phyloP scores from a whole-genome alignment of 768 basidiomycete genomes.

The Lactarius sanguifluus region DNA sequence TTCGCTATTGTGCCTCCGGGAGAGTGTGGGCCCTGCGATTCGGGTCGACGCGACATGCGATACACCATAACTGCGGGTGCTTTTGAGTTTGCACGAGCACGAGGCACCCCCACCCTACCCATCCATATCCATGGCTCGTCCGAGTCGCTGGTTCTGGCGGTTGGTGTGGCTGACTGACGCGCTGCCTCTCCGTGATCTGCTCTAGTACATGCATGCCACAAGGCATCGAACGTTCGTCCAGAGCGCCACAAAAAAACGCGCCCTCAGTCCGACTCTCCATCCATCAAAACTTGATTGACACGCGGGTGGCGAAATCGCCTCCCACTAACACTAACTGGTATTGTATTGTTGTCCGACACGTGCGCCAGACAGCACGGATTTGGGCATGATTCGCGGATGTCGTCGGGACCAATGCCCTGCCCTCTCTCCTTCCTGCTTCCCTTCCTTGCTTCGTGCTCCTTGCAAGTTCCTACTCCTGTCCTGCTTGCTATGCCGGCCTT shows the following conservation, averaged over 20 bases:
- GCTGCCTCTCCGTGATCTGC: background rate
- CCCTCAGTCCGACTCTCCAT: background rate
- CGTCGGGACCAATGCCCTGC: slow-evolving; percentile 6
- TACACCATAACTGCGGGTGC: background rate
- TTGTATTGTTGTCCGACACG: background rate
- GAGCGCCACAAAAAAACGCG: background rate
- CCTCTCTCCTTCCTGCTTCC: background rate
- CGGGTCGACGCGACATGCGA: background rate
- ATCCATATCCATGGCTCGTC: background rate
- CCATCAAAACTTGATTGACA: background rate
- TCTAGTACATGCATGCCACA: background rate
- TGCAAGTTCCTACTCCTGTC: background rate
- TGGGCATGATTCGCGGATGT: background rate
- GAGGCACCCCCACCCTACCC: background rate
- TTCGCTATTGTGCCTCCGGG: background rate
- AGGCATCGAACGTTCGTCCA: background rate
- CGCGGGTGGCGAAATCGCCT: background rate
- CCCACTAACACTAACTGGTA: background rate
- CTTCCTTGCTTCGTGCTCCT: background rate
- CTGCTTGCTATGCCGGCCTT: slow-evolving; percentile 7
- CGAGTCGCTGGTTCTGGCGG: background rate
- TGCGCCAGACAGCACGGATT: slow-evolving; percentile 4
- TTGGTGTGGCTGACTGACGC: background rate
- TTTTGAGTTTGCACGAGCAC: background rate
- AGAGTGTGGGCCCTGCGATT: background rate